These are phyloP conservation scores for Pseudogymnoascus sp. DNA, from an alignment of 2,329 filamentous ascomycete genomes.

Conservation along the genomic window DNA sequence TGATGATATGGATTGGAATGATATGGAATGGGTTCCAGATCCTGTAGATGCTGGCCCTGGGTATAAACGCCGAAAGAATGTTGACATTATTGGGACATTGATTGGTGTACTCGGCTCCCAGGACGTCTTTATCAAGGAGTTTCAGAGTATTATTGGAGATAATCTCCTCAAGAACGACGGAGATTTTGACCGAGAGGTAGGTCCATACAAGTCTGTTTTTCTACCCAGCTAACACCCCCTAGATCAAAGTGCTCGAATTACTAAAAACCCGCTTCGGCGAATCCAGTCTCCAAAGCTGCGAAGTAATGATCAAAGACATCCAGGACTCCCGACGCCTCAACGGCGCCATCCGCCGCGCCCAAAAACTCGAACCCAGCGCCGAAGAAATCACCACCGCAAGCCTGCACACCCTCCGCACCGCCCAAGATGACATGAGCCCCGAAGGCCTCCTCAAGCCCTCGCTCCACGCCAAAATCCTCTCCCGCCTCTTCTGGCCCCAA, in stretches of 20 bases:
- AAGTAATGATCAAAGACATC: slow-evolving; percentile 95
- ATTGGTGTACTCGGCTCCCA: slow-evolving; percentile 82
- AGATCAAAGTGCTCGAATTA: slow-evolving; percentile 72
- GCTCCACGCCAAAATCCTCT: slow-evolving; percentile 77
- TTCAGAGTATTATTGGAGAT: slow-evolving; percentile 81
- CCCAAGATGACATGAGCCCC: slow-evolving; percentile 29
- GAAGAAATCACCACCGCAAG: slow-evolving; percentile 22
- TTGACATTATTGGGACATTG: slow-evolving; percentile 85
- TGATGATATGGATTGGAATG: slow-evolving; percentile 75
- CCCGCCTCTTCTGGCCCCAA: slow-evolving; percentile 86
- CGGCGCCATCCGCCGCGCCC: slow-evolving; percentile 49
- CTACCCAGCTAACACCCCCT: not conserved
- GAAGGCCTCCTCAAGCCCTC: slow-evolving; percentile 31
- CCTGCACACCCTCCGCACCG: slow-evolving; percentile 18
- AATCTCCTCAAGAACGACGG: slow-evolving; percentile 60
- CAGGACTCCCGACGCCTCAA: slow-evolving; percentile 73
- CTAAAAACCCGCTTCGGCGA: slow-evolving; percentile 87
- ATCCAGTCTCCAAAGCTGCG: slow-evolving; percentile 76
- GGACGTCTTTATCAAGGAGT: slow-evolving; percentile 88
- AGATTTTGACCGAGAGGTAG: slow-evolving; percentile 62
- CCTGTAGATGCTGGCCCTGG: slow-evolving; percentile 88
- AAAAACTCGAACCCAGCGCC: slow-evolving; percentile 31
- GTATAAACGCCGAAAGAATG: slow-evolving; percentile 79
- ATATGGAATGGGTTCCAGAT: slow-evolving; percentile 88
- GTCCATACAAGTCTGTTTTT: slow-evolving; percentile 12